Percentiles rank a stretch among this genome's conserved stretches.
phyloP scores from a whole-genome alignment of 2,329 filamentous ascomycete genomes.

The Dryadomyces quercivorus region DNA sequence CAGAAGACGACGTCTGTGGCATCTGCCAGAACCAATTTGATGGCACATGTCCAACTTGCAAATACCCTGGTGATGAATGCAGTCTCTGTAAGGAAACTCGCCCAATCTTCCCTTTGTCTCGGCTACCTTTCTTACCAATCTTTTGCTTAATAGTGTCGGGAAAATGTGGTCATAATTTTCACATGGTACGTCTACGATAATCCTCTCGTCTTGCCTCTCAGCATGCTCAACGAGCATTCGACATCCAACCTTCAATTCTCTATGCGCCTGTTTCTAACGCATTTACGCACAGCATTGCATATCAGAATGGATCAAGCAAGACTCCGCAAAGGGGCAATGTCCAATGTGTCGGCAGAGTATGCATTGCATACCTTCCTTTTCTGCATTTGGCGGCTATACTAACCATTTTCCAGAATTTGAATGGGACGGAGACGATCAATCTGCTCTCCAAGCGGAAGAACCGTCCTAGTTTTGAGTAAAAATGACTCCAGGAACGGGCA shows the following conservation, averaged over 20 bases:
- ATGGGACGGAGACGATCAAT: constrained; percentile 16
- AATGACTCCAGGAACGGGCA: background rate
- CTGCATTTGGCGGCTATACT: background rate
- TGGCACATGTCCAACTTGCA: constrained; percentile 94
- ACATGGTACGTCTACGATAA: constrained; percentile 56
- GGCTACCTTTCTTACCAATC: background rate
- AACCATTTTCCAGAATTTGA: constrained; percentile 18
- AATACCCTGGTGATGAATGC: constrained; percentile 94
- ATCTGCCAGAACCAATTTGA: constrained; percentile 98
- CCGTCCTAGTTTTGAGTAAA: background rate
- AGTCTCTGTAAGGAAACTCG: constrained; percentile 55
- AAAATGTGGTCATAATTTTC: constrained; percentile 94
- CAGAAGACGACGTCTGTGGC: constrained; percentile 93
- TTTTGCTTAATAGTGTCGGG: constrained; percentile 58
- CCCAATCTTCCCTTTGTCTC: background rate
- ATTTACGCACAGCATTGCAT: constrained; percentile 68
- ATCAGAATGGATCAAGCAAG: constrained; percentile 89
- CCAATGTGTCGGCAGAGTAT: constrained; percentile 95
- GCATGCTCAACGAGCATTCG: no score
- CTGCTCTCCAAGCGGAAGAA: constrained; percentile 5
- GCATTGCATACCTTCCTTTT: constrained; percentile 15
- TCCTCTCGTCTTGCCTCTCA: no score
- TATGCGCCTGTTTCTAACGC: background rate
- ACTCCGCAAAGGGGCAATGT: constrained; percentile 83
- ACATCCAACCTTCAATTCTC: background rate